Base-by-base conservation (phyloP, 345 rosid genomes). In the Capsella bursapastoris region DNA sequence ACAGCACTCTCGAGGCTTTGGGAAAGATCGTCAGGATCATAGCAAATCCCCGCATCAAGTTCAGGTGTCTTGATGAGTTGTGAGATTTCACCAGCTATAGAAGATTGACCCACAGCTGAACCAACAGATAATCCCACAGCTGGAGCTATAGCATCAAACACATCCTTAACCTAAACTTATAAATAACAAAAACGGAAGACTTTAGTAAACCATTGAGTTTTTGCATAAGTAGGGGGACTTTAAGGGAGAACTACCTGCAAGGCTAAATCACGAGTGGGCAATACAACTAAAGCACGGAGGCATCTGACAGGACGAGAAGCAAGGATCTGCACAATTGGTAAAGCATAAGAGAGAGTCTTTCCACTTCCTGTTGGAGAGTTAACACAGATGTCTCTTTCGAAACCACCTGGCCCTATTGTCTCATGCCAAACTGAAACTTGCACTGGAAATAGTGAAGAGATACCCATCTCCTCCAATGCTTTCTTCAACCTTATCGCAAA, bases 311-410 rank as follows among this genome's bases (percentile, higher is more conserved):
- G 78, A 61, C 87, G 88, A 72, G 85, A 79, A 1, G 97, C 82
- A 52, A 95, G 83, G 73, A 18, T 78, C 70, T 95, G 96, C 48
- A 92, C 91, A 4, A 95, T 89, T 2, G 97, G 97, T 72, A 95
- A 84, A 70, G 97, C 97, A 67, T 95, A 90, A 51, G 99, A 85
- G 57, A 92, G 80, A 35, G 97, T 92, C 82, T 95, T 95, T 53
- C 97, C 98, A 78, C 96, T 90, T 76, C 97, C 97, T 2, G 97
- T 91, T 0, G 96, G 98, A 37, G 99, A 90, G 82, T 95, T 95
- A 64, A 90, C 82, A 73, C 97, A 95, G 41, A 95, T 69, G 68
- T 95, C 99, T 58, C 97, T 77, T 65, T 92, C 88, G 52, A 90
- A 95, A 58, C 83, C 81, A 72, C 99, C 97, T 40, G 96, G 97